Evolutionary conservation across 768 basidiomycete genomes (phyloP).

Genomic region (Chalciporus pseudorubinellus): DNA sequence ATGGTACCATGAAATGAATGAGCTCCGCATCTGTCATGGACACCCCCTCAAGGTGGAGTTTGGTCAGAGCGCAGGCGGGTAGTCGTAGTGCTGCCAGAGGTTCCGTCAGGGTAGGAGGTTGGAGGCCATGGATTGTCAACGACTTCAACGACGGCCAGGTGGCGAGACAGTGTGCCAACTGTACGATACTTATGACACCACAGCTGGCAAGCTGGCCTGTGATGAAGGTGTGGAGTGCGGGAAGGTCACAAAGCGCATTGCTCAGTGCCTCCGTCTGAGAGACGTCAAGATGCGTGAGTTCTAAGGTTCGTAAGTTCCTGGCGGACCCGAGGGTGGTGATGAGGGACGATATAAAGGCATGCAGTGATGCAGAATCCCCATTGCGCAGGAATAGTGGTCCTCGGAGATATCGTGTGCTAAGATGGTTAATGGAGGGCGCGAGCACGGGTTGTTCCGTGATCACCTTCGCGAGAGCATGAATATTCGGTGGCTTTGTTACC

Average conservation of each 20-base stretch:
- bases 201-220: not conserved
- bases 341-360: not conserved
- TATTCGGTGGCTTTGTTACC: not conserved
- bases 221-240: not conserved
- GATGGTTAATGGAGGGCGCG: not conserved
- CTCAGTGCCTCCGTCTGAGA: not conserved
- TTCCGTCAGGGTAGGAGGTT: not conserved
- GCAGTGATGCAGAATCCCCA: not conserved
- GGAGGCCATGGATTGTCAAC: not conserved
- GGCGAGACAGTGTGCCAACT: not conserved
- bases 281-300: not conserved
- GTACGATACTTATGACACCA: not conserved
- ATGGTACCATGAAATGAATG: not conserved
- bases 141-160: constrained; percentile 1
- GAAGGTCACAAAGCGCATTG: not conserved
- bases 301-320: not conserved
- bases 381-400: not conserved
- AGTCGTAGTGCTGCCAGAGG: not conserved
- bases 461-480: not conserved
- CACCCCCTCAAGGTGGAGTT: not conserved
- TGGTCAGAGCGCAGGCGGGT: constrained; percentile 2
- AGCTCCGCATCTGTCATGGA: constrained; percentile 1
- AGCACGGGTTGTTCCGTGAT: not conserved
- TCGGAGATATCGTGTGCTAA: not conserved
- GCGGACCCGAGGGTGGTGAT: not conserved